phyloP scores from a whole-genome alignment of 1,139 yeast species.

The Meyerozyma sp. region DNA sequence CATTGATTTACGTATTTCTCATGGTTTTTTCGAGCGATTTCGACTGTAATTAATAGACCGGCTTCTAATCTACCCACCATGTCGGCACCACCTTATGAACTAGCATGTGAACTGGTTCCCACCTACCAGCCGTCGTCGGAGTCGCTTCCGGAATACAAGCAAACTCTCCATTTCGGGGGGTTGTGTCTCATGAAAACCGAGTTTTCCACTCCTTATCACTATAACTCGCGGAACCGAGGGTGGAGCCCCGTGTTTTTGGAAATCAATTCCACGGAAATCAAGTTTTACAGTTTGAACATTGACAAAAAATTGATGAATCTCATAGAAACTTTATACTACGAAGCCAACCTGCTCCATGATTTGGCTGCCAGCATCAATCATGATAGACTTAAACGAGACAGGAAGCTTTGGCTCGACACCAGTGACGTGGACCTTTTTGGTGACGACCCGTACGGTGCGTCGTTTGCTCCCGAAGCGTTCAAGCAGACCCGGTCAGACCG shows the following conservation, averaged over 20 bases:
- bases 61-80: not conserved
- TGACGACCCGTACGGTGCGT: conserved; percentile 25
- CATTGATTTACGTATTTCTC: not conserved
- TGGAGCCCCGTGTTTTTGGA: conserved; percentile 52
- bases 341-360: conserved; percentile 22
- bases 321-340: conserved; percentile 26
- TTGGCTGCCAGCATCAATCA: conserved; percentile 12
- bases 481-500: conserved; percentile 11
- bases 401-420: conserved; percentile 1
- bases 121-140: conserved; percentile 20
- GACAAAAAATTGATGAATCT: conserved; percentile 20
- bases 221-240: conserved; percentile 14
- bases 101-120: conserved; percentile 7
- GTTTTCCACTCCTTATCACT: conserved; percentile 34
- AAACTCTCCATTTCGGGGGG: conserved; percentile 32
- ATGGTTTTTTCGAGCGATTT: too few species aligned
- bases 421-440: conserved; percentile 11
- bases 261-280: conserved; percentile 53
- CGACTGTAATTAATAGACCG: too few species aligned
- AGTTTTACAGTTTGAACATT: conserved; percentile 30
- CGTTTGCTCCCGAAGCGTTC: conserved; percentile 8
- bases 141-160: conserved; percentile 25
- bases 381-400: conserved; percentile 6
- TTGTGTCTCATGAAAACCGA: conserved; percentile 31
- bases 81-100: not conserved